phyloP scores from a whole-genome alignment of 2,329 filamentous ascomycete species.

The Sclerotinia nivalis region DNA sequence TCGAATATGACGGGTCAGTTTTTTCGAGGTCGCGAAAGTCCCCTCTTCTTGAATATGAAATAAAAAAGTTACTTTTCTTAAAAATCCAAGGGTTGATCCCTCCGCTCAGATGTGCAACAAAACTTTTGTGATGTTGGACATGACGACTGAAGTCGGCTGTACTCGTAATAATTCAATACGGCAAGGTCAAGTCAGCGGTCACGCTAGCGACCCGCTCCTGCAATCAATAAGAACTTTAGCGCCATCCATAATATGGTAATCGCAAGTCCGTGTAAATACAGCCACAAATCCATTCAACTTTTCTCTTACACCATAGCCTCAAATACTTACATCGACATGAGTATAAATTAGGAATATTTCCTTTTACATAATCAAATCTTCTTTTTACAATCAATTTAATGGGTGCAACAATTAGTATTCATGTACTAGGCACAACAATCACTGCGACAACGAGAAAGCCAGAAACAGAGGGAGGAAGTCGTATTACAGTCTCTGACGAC shows the following conservation, averaged over 20 bases:
- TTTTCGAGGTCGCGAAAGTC: not conserved
- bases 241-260: not conserved
- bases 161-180: not conserved
- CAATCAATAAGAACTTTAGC: slow-evolving; percentile 13
- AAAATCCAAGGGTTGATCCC: not conserved
- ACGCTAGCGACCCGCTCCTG: not conserved
- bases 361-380: too few species aligned
- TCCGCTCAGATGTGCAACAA: not conserved
- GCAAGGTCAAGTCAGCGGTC: not conserved
- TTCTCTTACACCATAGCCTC: not conserved
- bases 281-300: not conserved
- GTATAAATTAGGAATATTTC: not conserved
- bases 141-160: not conserved
- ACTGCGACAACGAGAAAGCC: not conserved
- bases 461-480: not conserved
- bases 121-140: not conserved
- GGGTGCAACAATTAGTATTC: not conserved
- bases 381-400: not conserved
- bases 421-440: not conserved
- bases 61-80: not conserved
- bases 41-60: not conserved
- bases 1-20: not conserved
- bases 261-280: not conserved
- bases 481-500: not conserved
- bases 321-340: not conserved